These are phyloP conservation scores for Millerozyma miso DNA, from an alignment of 805 yeast genomes.

Conservation along the genomic window DNA sequence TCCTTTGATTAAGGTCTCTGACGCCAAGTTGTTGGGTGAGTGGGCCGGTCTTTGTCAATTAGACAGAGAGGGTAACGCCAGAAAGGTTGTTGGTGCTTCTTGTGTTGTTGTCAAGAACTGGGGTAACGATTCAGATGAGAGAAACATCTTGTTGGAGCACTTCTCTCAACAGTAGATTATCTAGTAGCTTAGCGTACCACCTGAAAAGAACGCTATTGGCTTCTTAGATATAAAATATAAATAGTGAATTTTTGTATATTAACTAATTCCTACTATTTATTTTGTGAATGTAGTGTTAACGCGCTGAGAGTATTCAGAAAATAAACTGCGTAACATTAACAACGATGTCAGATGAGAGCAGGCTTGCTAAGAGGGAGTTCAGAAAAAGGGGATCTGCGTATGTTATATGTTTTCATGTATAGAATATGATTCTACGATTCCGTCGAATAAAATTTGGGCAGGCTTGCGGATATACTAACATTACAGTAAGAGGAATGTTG, in stretches of 20 bases:
- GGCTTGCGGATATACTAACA: constrained; percentile 2
- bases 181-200: constrained; percentile 1
- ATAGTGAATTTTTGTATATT: constrained; percentile 12
- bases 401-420: constrained; percentile 15
- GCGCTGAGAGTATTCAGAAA: not conserved
- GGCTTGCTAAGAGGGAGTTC: constrained; percentile 22
- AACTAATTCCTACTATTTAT: constrained; percentile 10
- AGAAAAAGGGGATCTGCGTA: constrained; percentile 42
- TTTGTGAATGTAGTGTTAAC: not conserved
- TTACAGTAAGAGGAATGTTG: constrained; percentile 7
- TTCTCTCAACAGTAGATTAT: constrained; percentile 76
- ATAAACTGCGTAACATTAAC: not conserved
- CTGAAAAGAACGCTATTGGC: not conserved
- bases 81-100: constrained; percentile 99
- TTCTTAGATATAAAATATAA: constrained; percentile 3
- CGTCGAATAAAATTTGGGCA: too few species aligned
- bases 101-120: constrained; percentile 99
- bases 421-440: too few species aligned
- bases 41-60: constrained; percentile 99
- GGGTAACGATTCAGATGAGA: constrained; percentile 99
- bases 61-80: constrained; percentile 99
- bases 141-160: constrained; percentile 93
- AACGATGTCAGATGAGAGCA: constrained; percentile 2
- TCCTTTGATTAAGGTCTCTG: constrained; percentile 98
- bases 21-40: constrained; percentile 99